Base-by-base conservation (phyloP, 345 rosid species). In the Pelargonium nanum region DNA sequence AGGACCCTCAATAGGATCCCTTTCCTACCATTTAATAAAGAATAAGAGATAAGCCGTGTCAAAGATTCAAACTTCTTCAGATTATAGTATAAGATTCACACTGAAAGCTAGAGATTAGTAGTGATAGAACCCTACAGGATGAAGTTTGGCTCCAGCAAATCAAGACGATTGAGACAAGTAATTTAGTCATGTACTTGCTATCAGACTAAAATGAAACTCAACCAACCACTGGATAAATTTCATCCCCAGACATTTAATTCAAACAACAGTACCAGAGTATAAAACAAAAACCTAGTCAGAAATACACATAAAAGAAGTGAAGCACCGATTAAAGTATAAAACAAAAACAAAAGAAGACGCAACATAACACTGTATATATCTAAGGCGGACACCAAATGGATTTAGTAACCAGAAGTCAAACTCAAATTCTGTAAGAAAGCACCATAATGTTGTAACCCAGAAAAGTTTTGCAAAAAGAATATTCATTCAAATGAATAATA, bases 1-100 rank as follows among this genome's bases (percentile, higher is more conserved):
- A 53, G 97, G 97, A 48, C 92, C 97, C 74, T 93, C 99, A 68
- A 81, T 80, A 56, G 96, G 88, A 76, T 93, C 91, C 72, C 92
- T 84, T 78, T 90, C 99, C 99, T 93, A 62, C 60, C 63, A 62
- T 19, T 53, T 28, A 65, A 66, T 26, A 45, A 60, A 53, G 54
- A 69, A 65, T 19, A 45, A 45, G 23, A 55, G 22, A 52, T 24
- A 19, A 72, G 63, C 26, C 5, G 26, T 9, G 48, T n/a, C 24
- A 53, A 26, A 28, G 28, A 60, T 45, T 24, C 7, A 20, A 34
- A 28, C 61, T 58, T 45, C 40, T 64, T 4, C 13, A 53, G 59
- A 65, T 12, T 40, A 40, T 10, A 40, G 48, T 2, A 40, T 55
- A 65, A 4, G 16, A 25, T 21, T 32, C 28, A 8, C 24, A 60